Base-by-base conservation (phyloP, 2,329 filamentous ascomycete species). In the Aspergillus tamarii region DNA sequence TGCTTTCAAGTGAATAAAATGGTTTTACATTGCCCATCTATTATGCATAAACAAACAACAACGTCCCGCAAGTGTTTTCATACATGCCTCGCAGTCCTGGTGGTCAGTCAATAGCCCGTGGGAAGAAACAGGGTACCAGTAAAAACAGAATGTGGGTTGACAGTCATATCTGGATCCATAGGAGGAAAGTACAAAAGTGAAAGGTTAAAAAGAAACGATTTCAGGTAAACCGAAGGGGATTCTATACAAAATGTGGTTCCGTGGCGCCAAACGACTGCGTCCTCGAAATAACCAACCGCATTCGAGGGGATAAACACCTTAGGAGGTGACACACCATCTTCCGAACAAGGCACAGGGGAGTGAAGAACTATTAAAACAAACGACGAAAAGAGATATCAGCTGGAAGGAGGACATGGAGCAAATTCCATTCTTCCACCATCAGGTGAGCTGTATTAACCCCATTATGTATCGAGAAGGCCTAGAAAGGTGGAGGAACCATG, bases 401-500 rank as follows among this genome's bases (percentile, higher is more conserved):
- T 71, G 65, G 60, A 64, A 65, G 61, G 64, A 60, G 63, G 55
- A 62, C 46, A 23, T 53, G 58, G 55, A 61, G 59, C 52, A 46
- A 65, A 56, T 61, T 62, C 62, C 48, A 28, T 52, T 52, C 32
- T 57, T 58, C 58, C 59, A 59, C 50, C 45, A 41, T 56, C 28
- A 45, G 50, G 59, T 59, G 63, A 57, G 61, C 34, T 46, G 63
- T 63, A 66, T 67, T 67, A 65, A 54, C 60, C 58, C 62, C 66
- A 64, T 54, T 61, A 62, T 52, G 32, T 57, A 48, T 28, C 61
- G 57, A 56, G 60, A 61, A 57, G 53, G 63, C 66, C 78, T 83
- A 84, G 74, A 83, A 83, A 59, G 84, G 84, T 65, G 84, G 83
- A 64, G 80, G 78, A 64, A 82, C 72, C 69, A 81, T 78, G 68